Evolutionary conservation across 371 early-diverging fungal genomes (phyloP).

Genomic region (Rhizoclosmatium hyalinum): DNA sequence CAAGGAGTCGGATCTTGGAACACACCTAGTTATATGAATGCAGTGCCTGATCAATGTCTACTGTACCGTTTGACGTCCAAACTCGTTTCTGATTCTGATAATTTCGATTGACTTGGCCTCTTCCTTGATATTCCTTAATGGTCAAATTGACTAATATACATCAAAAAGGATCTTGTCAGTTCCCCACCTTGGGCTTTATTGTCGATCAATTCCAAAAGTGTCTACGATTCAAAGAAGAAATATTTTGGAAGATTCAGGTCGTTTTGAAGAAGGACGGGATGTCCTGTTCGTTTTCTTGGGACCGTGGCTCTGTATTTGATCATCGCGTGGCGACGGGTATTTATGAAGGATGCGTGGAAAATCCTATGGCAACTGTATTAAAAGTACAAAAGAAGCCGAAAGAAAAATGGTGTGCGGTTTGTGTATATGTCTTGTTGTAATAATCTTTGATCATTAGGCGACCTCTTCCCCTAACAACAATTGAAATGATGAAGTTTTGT

Average conservation of each 20-base stretch:
- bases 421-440: not conserved
- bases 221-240: conserved; percentile 87
- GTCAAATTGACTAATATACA: not conserved
- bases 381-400: conserved; percentile 68
- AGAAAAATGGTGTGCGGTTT: conserved; percentile 73
- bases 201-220: conserved; percentile 88
- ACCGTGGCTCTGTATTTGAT: conserved; percentile 78
- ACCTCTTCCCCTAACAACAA: conserved; percentile 94
- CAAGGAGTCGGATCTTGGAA: too few relatives aligned
- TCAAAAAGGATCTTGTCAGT: conserved; percentile 93
- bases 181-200: conserved; percentile 99
- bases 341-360: conserved; percentile 74
- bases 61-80: too few relatives aligned
- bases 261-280: conserved; percentile 53
- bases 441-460: conserved; percentile 48
- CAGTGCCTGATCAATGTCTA: too few relatives aligned
- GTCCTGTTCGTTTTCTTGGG: conserved; percentile 77
- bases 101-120: too few relatives aligned
- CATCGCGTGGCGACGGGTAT: conserved; percentile 70
- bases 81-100: too few relatives aligned
- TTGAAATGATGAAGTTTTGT: conserved; percentile 92
- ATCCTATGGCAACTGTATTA: conserved; percentile 68
- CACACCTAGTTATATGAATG: too few relatives aligned
- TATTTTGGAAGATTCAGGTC: conserved; percentile 89
- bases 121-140: too few relatives aligned